A percentile compares a stretch with the other conserved stretches of the same genome.
phyloP scores from a whole-genome alignment of 176 grass and related monocot genomes.

The Oryza brachyantha region DNA sequence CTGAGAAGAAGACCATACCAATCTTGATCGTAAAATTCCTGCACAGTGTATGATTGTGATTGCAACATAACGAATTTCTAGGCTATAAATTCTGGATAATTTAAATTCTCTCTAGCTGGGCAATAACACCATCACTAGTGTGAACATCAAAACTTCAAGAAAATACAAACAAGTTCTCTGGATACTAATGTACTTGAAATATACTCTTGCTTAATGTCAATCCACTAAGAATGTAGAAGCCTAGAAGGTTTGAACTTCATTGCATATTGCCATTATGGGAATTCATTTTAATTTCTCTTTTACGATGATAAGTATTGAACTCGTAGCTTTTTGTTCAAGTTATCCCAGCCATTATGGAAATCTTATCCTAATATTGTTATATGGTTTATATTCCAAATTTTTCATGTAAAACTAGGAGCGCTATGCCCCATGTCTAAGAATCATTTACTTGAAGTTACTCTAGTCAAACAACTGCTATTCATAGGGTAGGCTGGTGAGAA shows the following conservation, averaged over 20 bases:
- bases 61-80: constrained; percentile 11
- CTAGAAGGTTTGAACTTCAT: not conserved
- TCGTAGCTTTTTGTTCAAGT: not conserved
- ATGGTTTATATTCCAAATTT: not conserved
- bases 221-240: not conserved
- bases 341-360: not conserved
- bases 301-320: not conserved
- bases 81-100: not conserved
- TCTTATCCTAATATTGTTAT: not conserved
- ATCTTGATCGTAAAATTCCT: not conserved
- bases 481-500: too few relatives aligned
- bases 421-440: not conserved
- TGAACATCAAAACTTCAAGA: not conserved
- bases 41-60: not conserved
- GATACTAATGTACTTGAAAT: not conserved
- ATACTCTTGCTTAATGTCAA: constrained; percentile 7
- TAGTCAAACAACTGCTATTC: not conserved
- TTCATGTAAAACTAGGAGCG: not conserved
- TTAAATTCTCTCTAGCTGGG: not conserved
- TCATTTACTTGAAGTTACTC: not conserved
- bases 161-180: not conserved
- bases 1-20: constrained; percentile 11
- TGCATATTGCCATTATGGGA: not conserved
- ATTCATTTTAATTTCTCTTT: constrained; percentile 1
- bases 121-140: not conserved